Base-by-base conservation (phyloP, 495 filamentous ascomycete species). In the Annulohypoxylon bovei region DNA sequence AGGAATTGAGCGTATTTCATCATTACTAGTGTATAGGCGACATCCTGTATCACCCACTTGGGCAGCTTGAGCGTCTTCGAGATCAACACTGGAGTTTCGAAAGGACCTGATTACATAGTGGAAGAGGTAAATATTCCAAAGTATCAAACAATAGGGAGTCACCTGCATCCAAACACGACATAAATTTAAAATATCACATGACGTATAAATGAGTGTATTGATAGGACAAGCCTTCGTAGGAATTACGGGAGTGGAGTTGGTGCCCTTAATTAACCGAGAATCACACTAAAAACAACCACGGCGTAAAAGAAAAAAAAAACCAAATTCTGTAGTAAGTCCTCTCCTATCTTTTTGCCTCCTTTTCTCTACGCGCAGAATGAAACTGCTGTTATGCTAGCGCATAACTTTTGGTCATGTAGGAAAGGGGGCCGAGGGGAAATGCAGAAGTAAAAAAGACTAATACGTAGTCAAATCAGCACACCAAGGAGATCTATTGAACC, bases 171-270 rank as follows among this genome's bases (percentile, higher is more conserved):
- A 5, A 35, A 35, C 50, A 27, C 22, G 27, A 35, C 6, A 3
- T 8, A 3, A 22, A 22, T 2, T 18, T 6, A 54, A 54, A 28
- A 35, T 30, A 4, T 35, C 28, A 54, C 28, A 54, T 54, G 46
- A 6, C 20, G 12, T 35, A 16, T 35, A 50, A 50, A 28, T 1
- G 46, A 27, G 23, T 50, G 46, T 50, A 50, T 50, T 50, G 25
- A 50, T 50, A 50, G 23, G 46, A 27, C 46, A 50, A 28, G 39
- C 23, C 23, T 50, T 50, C 28, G 16, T 35, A 18, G 16, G 30
- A 18, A 27, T 16, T 33, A 30, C 44, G 8, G 18, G 55, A 70
- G 61, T 61, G 57, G 61, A 70, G 39, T 66, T 53, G 42, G 16
- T 55, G 12, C 61, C 55, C 47, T 27, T 3, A 64, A 63, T 35